Evolutionary conservation across 768 basidiomycete genomes (phyloP), one percentile per base, ranked within the genome.

Genomic region (Boletus subcaerulescens): DNA sequence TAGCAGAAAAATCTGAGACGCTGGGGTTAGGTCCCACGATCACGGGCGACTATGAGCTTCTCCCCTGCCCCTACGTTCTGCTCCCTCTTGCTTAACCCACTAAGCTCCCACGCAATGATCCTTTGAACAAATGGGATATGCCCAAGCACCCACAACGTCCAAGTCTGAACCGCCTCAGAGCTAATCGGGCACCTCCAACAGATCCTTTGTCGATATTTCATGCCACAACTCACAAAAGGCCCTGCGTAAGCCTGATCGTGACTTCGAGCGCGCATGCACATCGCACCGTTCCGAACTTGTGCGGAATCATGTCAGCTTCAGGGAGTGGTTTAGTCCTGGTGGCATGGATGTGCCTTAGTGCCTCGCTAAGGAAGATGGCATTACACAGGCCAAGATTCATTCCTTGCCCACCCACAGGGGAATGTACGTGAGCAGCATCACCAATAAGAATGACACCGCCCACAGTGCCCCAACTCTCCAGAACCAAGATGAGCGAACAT

Each of bases 381-480:
- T 83, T 82, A 15, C 80, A 73, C 15, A 82, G 64, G 6, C 81
- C 79, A 17, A 82, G 73, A 54, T 82, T 81, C 80, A 82, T 79
- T 13, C 82, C 81, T 45, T 82, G 80, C 1, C 82, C 82, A 2
- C 81, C 82, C 10, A 74, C 70, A 20, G 80, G 81, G 0, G 80
- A 76, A 55, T 80, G 81, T 42, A 81, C 74, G 22, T 78, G 72
- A 29, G 81, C 82, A 4, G 81, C 78, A 59, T 79, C 78, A 5
- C 77, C 77, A 6, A 76, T 36, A 43, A 70, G 17, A 40, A 70
- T 45, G 3, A 38, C 56, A 0, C 57, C 60, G 3, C 65, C 68
- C 29, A n/a, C n/a, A n/a, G n/a, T 52, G 38, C n/a, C 6, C 47
- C 2, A 1, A 26, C 26, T 26, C 26, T 26, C 26, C 26, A 26